These are phyloP conservation scores for Venturia effusa DNA, from an alignment of 2,329 filamentous ascomycete species.

Conservation along the genomic window DNA sequence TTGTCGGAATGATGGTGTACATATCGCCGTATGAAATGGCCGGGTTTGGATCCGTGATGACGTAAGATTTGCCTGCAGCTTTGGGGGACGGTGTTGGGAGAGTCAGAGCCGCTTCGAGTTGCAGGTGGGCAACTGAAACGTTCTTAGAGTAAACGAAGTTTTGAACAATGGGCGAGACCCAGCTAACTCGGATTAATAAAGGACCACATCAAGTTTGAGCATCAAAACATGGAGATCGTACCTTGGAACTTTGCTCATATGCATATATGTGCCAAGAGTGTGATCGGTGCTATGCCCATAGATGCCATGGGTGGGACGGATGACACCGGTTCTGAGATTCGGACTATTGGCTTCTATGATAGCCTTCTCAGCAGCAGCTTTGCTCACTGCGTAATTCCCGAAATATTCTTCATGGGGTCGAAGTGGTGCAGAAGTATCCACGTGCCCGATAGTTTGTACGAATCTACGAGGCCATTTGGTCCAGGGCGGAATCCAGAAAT, in stretches of 20 bases:
- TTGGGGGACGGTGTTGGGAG: conserved; percentile 25
- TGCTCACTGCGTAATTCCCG: conserved; percentile 39
- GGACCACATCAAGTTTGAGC: conserved; percentile 25
- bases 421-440: conserved; percentile 27
- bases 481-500: conserved; percentile 37
- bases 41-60: conserved; percentile 40
- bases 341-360: conserved; percentile 35
- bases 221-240: neutral
- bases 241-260: conserved; percentile 2
- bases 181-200: conserved; percentile 28
- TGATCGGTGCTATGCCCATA: conserved; percentile 39
- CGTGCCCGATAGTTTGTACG: conserved; percentile 33
- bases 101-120: conserved; percentile 41
- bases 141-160: conserved; percentile 42
- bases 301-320: conserved; percentile 44
- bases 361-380: conserved; percentile 41
- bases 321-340: conserved; percentile 40
- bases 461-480: conserved; percentile 26
- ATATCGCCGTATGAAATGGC: conserved; percentile 32
- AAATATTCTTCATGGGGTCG: conserved; percentile 33
- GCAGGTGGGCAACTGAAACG: conserved; percentile 43
- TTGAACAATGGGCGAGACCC: conserved; percentile 36
- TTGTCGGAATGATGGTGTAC: conserved; percentile 24
- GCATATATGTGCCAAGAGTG: conserved; percentile 12
- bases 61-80: conserved; percentile 36